phyloP scores from a whole-genome alignment of 805 yeast species.

The Ogataea ganodermae region DNA sequence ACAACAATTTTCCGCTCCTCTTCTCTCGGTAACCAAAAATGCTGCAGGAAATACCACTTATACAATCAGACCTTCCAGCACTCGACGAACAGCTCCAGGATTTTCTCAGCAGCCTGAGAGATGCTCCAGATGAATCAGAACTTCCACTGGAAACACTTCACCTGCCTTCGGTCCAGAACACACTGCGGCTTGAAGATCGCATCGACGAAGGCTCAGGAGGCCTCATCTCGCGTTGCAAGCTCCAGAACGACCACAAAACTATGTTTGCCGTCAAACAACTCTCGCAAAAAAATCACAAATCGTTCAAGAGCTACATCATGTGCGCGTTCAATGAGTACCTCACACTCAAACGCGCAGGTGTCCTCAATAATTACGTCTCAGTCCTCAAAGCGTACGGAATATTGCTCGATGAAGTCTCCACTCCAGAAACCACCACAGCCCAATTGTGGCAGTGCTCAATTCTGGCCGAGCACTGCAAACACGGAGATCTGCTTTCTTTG shows the following conservation, averaged over 20 bases:
- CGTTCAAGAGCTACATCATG: slow-evolving; percentile 12
- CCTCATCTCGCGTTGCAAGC: slow-evolving; percentile 24
- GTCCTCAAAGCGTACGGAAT: slow-evolving; percentile 20
- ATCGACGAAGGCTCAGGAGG: slow-evolving; percentile 38
- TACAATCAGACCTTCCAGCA: not conserved
- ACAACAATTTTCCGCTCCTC: too few relatives aligned
- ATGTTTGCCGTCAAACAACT: slow-evolving; percentile 20
- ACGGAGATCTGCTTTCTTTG: slow-evolving; percentile 51
- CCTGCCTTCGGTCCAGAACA: slow-evolving; percentile 14
- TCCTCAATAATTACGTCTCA: slow-evolving; percentile 7
- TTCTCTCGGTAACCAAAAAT: not conserved
- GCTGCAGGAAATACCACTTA: not conserved
- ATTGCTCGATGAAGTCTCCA: slow-evolving; percentile 8
- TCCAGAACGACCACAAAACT: slow-evolving; percentile 3
- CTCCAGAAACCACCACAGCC: not conserved
- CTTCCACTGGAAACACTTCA: not conserved
- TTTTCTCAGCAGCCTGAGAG: not conserved
- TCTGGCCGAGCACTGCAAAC: slow-evolving; percentile 43
- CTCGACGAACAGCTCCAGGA: not conserved
- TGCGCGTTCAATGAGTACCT: slow-evolving; percentile 34
- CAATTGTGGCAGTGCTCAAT: slow-evolving; percentile 33
- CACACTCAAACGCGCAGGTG: slow-evolving; percentile 18
- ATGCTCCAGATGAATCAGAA: not conserved
- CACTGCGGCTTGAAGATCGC: slow-evolving; percentile 16
- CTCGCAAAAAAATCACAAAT: slow-evolving; percentile 8